A percentile compares a stretch with the other conserved stretches of the same genome.
Evolutionary conservation across 208 protist genomes (phyloP).

Genomic region (Crithidia fasciculata): DNA sequence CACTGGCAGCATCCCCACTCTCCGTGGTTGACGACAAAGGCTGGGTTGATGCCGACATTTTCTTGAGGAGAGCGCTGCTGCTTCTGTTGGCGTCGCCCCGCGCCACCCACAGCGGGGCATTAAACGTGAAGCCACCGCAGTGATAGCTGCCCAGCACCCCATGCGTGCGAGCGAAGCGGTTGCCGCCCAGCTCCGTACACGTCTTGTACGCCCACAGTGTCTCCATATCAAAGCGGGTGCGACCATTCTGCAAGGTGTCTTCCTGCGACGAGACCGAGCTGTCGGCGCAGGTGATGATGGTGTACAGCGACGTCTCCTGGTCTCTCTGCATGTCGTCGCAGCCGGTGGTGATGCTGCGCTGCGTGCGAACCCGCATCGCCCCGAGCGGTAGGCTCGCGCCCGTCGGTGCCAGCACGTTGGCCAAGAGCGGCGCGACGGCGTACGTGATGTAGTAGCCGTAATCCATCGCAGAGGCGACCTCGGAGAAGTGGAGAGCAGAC

Average conservation of each 20-base stretch:
- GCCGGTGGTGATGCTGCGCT: slow-evolving; percentile 22
- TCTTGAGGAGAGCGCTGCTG: too few species aligned
- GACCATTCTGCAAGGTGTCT: slow-evolving; percentile 8
- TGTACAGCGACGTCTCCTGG: not conserved
- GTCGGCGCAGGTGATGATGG: slow-evolving; percentile 8
- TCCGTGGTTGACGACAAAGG: too few species aligned
- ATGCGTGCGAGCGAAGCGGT: not conserved
- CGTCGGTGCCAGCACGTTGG: slow-evolving; percentile 23
- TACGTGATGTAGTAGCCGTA: slow-evolving; percentile 42
- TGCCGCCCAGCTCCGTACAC: slow-evolving; percentile 34
- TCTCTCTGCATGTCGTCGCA: not conserved
- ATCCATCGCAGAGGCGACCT: slow-evolving; percentile 29
- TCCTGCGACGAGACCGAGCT: slow-evolving; percentile 2
- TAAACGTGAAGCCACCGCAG: slow-evolving; percentile 62
- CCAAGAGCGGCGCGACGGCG: slow-evolving; percentile 27
- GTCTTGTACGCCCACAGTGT: slow-evolving; percentile 35
- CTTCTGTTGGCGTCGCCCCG: not conserved
- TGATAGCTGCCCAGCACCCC: slow-evolving; percentile 45
- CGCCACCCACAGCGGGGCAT: slow-evolving; percentile 42
- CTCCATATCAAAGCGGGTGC: slow-evolving; percentile 18
- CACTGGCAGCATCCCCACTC: too few species aligned
- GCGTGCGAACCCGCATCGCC: slow-evolving; percentile 38
- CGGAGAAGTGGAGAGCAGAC: slow-evolving; percentile 8
- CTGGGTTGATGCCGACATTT: too few species aligned
- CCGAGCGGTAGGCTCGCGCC: slow-evolving; percentile 39